Conservation (phyloP, 176 grass and related monocot genomes). For the Aegilops bicornis region DNA sequence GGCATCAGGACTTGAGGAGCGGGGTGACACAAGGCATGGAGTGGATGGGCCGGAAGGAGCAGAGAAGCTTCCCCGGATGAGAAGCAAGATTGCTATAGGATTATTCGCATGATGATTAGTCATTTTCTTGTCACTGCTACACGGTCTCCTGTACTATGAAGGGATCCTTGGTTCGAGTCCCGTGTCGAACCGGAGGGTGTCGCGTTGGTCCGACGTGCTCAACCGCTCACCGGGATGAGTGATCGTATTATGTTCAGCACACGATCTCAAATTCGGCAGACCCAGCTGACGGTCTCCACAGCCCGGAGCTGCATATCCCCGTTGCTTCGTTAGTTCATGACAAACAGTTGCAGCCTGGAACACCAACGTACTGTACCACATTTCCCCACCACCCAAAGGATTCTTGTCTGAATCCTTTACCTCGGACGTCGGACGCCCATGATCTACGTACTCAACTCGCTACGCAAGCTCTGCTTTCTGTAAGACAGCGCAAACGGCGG, state of each 20-base stretch:
- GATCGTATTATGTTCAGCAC: not conserved
- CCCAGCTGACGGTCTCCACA: not conserved
- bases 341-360: not conserved
- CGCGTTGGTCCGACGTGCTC: constrained; percentile 2
- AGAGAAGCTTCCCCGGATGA: constrained; percentile 44
- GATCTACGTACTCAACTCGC: too few relatives aligned
- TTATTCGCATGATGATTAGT: not conserved
- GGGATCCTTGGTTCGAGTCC: not conserved
- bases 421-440: not conserved
- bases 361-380: not conserved
- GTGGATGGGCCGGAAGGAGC: constrained; percentile 35
- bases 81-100: not conserved
- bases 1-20: constrained; percentile 21
- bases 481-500: not conserved
- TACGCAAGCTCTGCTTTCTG: too few relatives aligned
- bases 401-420: not conserved
- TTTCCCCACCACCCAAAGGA: not conserved
- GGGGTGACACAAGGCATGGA: not conserved
- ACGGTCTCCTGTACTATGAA: not conserved
- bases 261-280: not conserved
- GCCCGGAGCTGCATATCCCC: not conserved
- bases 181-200: not conserved
- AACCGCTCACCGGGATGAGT: not conserved
- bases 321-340: not conserved
- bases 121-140: not conserved